phyloP scores from a whole-genome alignment of 2,329 filamentous ascomycete genomes.

The Paraphaeosphaeria minitans region DNA sequence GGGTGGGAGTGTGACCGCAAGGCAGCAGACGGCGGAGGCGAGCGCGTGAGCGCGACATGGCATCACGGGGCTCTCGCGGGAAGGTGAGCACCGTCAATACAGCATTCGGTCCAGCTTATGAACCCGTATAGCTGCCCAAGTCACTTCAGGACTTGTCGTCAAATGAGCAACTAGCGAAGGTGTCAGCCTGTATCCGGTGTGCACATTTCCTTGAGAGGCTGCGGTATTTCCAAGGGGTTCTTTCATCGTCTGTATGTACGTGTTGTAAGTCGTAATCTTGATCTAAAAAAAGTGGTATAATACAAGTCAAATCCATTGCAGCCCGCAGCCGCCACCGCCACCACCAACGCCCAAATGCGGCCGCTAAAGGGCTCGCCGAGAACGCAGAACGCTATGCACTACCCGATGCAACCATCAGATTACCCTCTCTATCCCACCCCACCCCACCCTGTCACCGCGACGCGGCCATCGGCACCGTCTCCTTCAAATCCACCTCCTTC shows the following conservation, averaged over 20 bases:
- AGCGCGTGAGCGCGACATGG: slow-evolving; percentile 23
- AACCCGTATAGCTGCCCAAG: no score
- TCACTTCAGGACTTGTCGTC: no score
- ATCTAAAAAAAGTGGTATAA: slow-evolving; percentile 3
- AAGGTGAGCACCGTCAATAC: no score
- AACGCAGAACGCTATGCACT: background rate
- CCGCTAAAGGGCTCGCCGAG: slow-evolving; percentile 5
- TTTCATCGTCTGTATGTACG: background rate
- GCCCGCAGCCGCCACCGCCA: no score
- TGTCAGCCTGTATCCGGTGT: no score
- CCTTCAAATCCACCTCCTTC: slow-evolving; percentile 38
- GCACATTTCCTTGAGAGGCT: no score
- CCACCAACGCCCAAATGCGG: slow-evolving; percentile 4
- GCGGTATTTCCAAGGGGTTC: slow-evolving; percentile 6
- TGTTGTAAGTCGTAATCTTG: background rate
- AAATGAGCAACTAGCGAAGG: no score
- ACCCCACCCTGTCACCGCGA: slow-evolving; percentile 6
- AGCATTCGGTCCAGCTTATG: no score
- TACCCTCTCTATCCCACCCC: background rate
- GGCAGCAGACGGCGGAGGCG: slow-evolving; percentile 60
- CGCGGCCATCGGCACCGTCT: slow-evolving; percentile 29
- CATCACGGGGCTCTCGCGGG: no score
- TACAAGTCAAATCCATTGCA: background rate
- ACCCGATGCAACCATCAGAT: no score
- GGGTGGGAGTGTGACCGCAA: slow-evolving; percentile 62